Evolutionary conservation across 2,329 filamentous ascomycete species (phyloP), one percentile per base, ranked within the genome.

Genomic region (Sporothrix brunneoviolacea): DNA sequence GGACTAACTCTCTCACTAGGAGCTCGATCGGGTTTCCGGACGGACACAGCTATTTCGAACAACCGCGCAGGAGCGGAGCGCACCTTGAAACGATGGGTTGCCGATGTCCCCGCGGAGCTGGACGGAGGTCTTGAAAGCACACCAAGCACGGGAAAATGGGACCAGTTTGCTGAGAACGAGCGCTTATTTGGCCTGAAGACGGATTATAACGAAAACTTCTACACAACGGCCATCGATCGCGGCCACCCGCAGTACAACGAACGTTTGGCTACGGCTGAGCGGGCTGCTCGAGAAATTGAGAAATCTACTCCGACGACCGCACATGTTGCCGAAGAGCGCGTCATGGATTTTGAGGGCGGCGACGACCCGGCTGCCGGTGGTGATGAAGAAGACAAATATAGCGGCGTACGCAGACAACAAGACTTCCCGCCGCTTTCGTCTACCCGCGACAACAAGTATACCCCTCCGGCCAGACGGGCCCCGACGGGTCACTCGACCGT

Each of bases 311-410:
- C 88, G 8, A 77, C 79, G 32, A 95, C 93, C 49, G 72, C 84
- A 4, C 93, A 98, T 63, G 80, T 96, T 52, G 87, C 88, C 4
- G 93, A 97, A 68, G 93, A 98, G 71, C 84, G 91, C 62, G 79
- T 89, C 47, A 77, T 81, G 77, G 80, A 85, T 57, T 79, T 73
- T 57, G 73, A 80, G n/a, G 77, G 76, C 12, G 72, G 76, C 9
- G 76, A 80, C 35, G 79, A 85, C 47, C 82, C 83, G 46, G n/a
- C n/a, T n/a, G n/a, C n/a, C n/a, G 82, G 79, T 52, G 84, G 81
- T 13, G 88, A 95, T 57, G 93, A 98, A 68, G 93, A 98, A 70
- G 91, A 94, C 64, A 96, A 93, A 82, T 90, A 76, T 60, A 96
- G 91, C 63, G 91, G 91, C 64, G 93, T 98, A 50, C 84, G 84